A percentile compares a stretch with the other conserved stretches of the same genome.
Conservation (phyloP, 805 yeast genomes). For the Saccharomycopsis malanga region DNA sequence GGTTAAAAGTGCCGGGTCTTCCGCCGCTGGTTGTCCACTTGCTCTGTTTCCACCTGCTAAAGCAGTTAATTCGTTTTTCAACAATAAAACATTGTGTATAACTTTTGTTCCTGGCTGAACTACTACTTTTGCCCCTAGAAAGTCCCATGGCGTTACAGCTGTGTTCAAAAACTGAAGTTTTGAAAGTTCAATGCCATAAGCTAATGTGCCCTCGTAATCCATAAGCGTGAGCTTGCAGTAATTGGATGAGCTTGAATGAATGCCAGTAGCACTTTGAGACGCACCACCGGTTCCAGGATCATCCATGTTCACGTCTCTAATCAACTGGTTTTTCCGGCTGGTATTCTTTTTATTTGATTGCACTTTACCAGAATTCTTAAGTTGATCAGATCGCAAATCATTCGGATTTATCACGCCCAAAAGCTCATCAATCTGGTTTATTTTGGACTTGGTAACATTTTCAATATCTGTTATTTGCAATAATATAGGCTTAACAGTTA, state of each 20-base stretch:
- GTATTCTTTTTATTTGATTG: constrained; percentile 17
- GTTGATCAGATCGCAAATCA: constrained; percentile 50
- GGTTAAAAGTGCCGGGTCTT: neutral
- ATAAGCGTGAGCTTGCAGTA: constrained; percentile 52
- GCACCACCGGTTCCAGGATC: constrained; percentile 21
- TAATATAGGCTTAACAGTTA: neutral
- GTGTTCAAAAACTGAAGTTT: constrained; percentile 29
- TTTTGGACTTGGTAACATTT: constrained; percentile 45
- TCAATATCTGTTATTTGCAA: constrained; percentile 34
- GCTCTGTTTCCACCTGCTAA: constrained; percentile 20
- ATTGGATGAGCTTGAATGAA: constrained; percentile 16
- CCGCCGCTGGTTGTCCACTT: neutral
- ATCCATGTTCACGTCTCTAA: neutral
- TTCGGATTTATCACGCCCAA: constrained; percentile 41
- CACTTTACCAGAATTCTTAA: constrained; percentile 23
- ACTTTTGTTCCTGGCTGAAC: constrained; percentile 37
- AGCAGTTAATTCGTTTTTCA: constrained; percentile 27
- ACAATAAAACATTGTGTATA: constrained; percentile 39
- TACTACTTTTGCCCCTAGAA: constrained; percentile 35
- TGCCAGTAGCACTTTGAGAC: neutral
- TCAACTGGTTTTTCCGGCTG: constrained; percentile 11
- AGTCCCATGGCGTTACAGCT: constrained; percentile 40
- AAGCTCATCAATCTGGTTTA: constrained; percentile 46
- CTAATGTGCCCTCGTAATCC: constrained; percentile 42
- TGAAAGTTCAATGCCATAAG: constrained; percentile 53